phyloP scores from a whole-genome alignment of 2,329 filamentous ascomycete species.

The Talaromyces albobiverticillius region DNA sequence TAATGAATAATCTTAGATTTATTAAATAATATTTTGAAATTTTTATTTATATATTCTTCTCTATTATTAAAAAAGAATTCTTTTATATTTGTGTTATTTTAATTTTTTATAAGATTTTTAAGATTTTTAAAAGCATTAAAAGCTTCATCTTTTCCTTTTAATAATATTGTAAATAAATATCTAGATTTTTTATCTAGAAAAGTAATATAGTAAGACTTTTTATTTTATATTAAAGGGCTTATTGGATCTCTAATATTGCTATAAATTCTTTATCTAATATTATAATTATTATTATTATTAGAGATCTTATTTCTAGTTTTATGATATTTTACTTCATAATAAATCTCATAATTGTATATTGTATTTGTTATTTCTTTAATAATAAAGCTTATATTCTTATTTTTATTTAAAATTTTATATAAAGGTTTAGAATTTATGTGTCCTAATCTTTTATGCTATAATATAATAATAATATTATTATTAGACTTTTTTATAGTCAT shows the following conservation, averaged over 20 bases:
- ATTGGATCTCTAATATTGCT: no score
- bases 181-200: not conserved
- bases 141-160: not conserved
- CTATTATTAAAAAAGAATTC: not conserved
- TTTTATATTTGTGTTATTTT: not conserved
- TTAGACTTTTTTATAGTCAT: no score
- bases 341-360: not conserved
- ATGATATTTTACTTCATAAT: not conserved
- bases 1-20: not conserved
- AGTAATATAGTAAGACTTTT: not conserved
- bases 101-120: not conserved
- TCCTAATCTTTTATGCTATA: no score
- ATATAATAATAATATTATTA: no score
- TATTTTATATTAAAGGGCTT: no score
- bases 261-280: no score
- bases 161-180: not conserved
- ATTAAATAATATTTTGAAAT: slow-evolving; percentile 3
- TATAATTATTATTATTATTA: no score
- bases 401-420: no score
- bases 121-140: not conserved
- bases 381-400: no score
- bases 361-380: no score
- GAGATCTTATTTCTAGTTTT: not conserved
- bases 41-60: not conserved
- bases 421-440: no score